Conservation (phyloP, 768 basidiomycete species). For the Galerina sulciceps region DNA sequence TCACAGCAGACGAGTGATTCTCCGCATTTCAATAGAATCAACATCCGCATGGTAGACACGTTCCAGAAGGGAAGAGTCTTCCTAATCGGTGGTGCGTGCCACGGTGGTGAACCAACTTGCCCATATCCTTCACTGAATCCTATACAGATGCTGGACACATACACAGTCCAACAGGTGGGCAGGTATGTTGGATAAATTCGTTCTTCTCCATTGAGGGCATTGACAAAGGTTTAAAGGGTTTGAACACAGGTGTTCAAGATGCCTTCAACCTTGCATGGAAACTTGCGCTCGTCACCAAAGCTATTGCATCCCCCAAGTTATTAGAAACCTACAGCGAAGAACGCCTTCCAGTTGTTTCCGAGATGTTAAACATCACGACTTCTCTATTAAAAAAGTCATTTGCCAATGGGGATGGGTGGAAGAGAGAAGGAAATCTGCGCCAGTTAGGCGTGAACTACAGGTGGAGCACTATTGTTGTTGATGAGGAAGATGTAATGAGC, state of each 20-base stretch:
- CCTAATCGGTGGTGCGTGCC: constrained; percentile 50
- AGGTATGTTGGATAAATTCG: constrained; percentile 8
- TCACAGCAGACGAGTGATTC: background rate
- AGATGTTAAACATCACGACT: constrained; percentile 36
- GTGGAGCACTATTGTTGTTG: constrained; percentile 48
- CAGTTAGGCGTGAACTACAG: constrained; percentile 61
- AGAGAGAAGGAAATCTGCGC: constrained; percentile 26
- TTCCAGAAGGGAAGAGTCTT: constrained; percentile 46
- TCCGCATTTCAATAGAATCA: background rate
- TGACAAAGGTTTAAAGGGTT: constrained; percentile 19
- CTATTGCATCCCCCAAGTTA: constrained; percentile 27
- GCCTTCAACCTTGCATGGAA: constrained; percentile 44
- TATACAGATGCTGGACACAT: constrained; percentile 30
- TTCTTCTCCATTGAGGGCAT: background rate
- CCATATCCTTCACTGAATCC: background rate
- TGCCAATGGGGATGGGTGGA: constrained; percentile 20
- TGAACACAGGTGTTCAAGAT: constrained; percentile 38
- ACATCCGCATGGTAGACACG: constrained; percentile 41
- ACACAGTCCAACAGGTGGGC: constrained; percentile 38
- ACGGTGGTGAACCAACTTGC: background rate
- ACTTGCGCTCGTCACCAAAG: constrained; percentile 34
- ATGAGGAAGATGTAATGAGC: constrained; percentile 15
- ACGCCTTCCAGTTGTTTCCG: constrained; percentile 39
- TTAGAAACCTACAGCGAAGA: constrained; percentile 37
- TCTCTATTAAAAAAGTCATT: constrained; percentile 19